Percentiles rank a stretch among this genome's conserved stretches.
These are phyloP conservation scores for Calonectria pteridis DNA, from an alignment of 2,329 filamentous ascomycete genomes.

Conservation along the genomic window DNA sequence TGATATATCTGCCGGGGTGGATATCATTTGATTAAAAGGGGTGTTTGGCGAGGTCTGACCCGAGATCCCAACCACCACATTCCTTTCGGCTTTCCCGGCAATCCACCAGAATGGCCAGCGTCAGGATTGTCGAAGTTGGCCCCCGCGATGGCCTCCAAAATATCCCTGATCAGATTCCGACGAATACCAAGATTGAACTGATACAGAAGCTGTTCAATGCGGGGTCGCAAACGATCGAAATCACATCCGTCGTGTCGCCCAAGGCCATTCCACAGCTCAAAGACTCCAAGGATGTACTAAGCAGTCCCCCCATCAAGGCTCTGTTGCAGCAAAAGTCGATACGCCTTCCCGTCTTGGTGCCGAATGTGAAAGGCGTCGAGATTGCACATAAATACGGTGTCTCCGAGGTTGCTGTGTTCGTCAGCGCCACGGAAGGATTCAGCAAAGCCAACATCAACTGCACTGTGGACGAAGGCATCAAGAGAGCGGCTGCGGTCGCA, in stretches of 20 bases:
- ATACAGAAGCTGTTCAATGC: conserved; percentile 68
- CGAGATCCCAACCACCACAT: too few species aligned
- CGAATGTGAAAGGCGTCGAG: conserved; percentile 67
- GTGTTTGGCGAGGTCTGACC: background rate
- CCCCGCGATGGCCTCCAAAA: conserved; percentile 79
- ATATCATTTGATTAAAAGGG: too few species aligned
- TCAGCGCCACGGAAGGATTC: conserved; percentile 70
- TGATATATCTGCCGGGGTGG: background rate
- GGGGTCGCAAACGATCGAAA: conserved; percentile 72
- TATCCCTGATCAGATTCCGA: conserved; percentile 69
- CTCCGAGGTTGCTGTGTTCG: conserved; percentile 63
- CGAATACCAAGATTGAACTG: conserved; percentile 72
- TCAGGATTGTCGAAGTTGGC: conserved; percentile 70
- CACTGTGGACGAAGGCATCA: conserved; percentile 66
- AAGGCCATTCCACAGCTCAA: conserved; percentile 77
- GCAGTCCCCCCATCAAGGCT: conserved; percentile 20
- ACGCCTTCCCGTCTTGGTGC: conserved; percentile 56
- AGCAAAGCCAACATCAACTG: conserved; percentile 71
- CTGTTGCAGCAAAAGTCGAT: conserved; percentile 3
- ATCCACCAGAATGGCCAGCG: background rate
- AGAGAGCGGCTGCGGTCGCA: conserved; percentile 63
- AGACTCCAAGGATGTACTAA: conserved; percentile 65
- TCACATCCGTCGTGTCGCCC: conserved; percentile 76
- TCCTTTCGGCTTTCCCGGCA: background rate
- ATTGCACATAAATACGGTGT: conserved; percentile 46